These are phyloP conservation scores for Glaciozyma martinii DNA, from an alignment of 768 basidiomycete species.

Conservation along the genomic window DNA sequence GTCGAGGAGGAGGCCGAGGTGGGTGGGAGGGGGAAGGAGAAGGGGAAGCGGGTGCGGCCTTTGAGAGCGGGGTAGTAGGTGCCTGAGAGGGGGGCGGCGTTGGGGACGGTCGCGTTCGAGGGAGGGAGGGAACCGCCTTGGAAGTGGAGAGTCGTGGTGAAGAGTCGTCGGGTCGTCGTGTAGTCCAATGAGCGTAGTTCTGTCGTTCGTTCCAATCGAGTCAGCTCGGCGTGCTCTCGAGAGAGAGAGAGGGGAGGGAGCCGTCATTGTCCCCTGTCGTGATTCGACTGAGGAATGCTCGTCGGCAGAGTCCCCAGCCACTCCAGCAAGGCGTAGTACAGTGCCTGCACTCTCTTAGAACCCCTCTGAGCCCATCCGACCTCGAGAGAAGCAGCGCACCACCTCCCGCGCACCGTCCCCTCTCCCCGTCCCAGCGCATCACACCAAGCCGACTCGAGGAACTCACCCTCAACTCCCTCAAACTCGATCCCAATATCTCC, in stretches of 20 bases:
- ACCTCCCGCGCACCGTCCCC: not conserved
- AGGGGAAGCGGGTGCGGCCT: slow-evolving; percentile 33
- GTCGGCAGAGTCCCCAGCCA: not conserved
- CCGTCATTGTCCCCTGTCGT: not conserved
- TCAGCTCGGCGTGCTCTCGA: not conserved
- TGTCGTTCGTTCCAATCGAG: not conserved
- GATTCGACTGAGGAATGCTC: not conserved
- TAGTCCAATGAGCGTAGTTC: slow-evolving; percentile 32
- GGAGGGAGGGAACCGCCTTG: slow-evolving; percentile 31
- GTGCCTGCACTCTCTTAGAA: too few species aligned
- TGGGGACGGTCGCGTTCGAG: slow-evolving; percentile 27
- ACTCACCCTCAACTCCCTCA: slow-evolving; percentile 29
- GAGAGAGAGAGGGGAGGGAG: not conserved
- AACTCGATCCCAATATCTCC: slow-evolving; percentile 32
- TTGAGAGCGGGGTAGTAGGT: slow-evolving; percentile 28
- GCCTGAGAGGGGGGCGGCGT: slow-evolving; percentile 8
- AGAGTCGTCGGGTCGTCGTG: slow-evolving; percentile 31
- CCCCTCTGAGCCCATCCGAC: too few species aligned
- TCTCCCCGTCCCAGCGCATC: not conserved
- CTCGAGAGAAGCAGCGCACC: not conserved
- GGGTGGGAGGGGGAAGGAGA: slow-evolving; percentile 27
- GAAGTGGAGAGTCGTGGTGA: slow-evolving; percentile 26
- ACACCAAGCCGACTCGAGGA: not conserved
- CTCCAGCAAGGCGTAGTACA: not conserved
- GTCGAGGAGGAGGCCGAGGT: slow-evolving; percentile 25